A percentile compares a stretch with the other conserved stretches of the same genome.
phyloP scores from a whole-genome alignment of 2,329 filamentous ascomycete genomes.

The Aureobasidium sp. region DNA sequence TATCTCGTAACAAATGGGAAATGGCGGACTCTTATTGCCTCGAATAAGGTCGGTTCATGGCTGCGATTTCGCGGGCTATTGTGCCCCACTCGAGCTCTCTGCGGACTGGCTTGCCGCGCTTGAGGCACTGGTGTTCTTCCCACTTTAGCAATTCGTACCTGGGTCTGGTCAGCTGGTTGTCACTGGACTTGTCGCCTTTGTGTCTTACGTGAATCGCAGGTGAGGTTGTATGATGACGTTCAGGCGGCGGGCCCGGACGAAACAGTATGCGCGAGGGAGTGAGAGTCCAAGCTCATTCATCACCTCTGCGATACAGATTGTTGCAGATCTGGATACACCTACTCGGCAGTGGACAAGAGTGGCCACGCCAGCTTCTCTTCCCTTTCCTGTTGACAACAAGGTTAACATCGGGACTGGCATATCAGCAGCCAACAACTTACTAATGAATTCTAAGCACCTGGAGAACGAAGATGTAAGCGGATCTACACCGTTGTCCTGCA shows the following conservation, averaged over 20 bases:
- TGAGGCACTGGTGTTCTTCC: constrained; percentile 69
- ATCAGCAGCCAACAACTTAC: constrained; percentile 48
- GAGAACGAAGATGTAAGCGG: constrained; percentile 79
- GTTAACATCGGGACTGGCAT: background rate
- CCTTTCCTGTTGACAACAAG: constrained; percentile 55
- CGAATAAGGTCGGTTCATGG: constrained; percentile 93
- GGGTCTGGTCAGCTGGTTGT: constrained; percentile 19
- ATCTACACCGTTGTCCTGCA: constrained; percentile 97
- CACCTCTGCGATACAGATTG: constrained; percentile 97
- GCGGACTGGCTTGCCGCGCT: constrained; percentile 48
- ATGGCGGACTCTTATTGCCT: constrained; percentile 40
- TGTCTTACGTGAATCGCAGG: constrained; percentile 69
- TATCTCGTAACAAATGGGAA: constrained; percentile 3
- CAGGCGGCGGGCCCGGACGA: constrained; percentile 80
- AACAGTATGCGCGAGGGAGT: constrained; percentile 91
- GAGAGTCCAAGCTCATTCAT: constrained; percentile 77
- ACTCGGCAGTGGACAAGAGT: constrained; percentile 95
- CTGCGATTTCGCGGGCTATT: constrained; percentile 80
- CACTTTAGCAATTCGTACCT: constrained; percentile 82
- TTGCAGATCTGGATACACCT: constrained; percentile 89
- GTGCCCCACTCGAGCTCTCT: constrained; percentile 88
- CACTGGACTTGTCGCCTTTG: constrained; percentile 20
- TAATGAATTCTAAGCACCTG: constrained; percentile 83
- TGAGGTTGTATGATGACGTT: constrained; percentile 99
- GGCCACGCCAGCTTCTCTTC: constrained; percentile 67